Evolutionary conservation across 1,284 basidiomycete genomes (phyloP), one percentile per base, ranked within the genome.

Genomic region (Naganishia albida): DNA sequence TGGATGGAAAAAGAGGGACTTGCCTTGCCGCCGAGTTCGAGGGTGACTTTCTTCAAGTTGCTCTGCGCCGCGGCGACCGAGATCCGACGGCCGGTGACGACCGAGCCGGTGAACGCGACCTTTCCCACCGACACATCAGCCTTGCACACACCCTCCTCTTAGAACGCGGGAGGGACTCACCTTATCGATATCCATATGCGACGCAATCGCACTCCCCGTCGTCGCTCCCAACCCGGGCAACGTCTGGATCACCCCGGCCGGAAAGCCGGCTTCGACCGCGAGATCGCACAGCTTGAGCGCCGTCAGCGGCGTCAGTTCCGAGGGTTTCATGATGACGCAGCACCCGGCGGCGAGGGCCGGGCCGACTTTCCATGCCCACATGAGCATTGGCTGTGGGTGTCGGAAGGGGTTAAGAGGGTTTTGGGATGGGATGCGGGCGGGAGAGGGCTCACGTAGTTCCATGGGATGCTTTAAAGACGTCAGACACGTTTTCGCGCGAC

Each of bases 211-310:
- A 26, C 90, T 88, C 44, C 95, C 95, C 65, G 91, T 93, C 56
- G 91, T 82, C 56, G 82, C 74, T 25, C 95, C 95, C 64, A 89
- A 83, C 39, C 93, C 92, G 4, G 88, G 86, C 20, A 93, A 82
- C 34, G 89, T 89, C 81, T 96, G 96, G 72, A 97, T 76, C n/a
- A 95, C 93, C 67, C 94, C 93, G 10, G 91, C 85, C 3, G 94
- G 94, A 77, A 93, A 91, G 28, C 92, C 92, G 67, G 70, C 70
- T 65, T 76, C 73, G 51, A 68, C 67, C 39, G 69, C 70, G 16
- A 75, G 68, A 54, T 74, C 70, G 52, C 70, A 71, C 83, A 75
- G 79, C 88, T 86, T 72, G 60, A 93, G 83, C 18, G 92, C 91
- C 34, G 92, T 91, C 50, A 97, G 83, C 12, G 93, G 94, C 0